Evolutionary conservation across 2,329 filamentous ascomycete genomes (phyloP), one percentile per base, ranked within the genome.

Genomic region (Aspergillus transmontanensis): DNA sequence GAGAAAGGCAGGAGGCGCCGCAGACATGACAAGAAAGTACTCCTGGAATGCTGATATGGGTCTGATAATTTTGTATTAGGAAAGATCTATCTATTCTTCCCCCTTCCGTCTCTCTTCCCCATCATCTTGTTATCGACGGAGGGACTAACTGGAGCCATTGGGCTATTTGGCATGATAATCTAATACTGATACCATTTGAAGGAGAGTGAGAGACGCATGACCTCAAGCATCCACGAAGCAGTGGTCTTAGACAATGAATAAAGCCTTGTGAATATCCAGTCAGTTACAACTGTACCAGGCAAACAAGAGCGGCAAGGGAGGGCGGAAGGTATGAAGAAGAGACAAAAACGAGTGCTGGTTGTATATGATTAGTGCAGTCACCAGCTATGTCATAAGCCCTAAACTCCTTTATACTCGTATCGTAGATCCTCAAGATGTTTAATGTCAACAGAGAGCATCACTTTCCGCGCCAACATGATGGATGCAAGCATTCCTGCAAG

Each of bases 321-420:
- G 34, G 14, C 12, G 34, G 5, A 36, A 36, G 14, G 34, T 16
- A 36, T 30, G 50, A 34, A 28, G 10, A 21, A 53, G 21, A 26
- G 16, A n/a, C 12, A 30, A 53, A 32, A n/a, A 19, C 16, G 11
- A 53, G 16, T 28, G 10, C 14, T 53, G 6, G 6, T 53, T 48
- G 16, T 26, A 21, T n/a, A 53, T 23, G 21, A 19, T 36, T 16
- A 54, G 19, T 53, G 19, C 14, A 36, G 39, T 16, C 6, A n/a
- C 21, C 12, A 41, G 14, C 10, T 28, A 55, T 21, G 39, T n/a
- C 16, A 12, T 26, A 55, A 39, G 36, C 19, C 32, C 57, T 74
- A 79, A 30, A 77, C 79, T 39, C 79, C 79, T 68, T 81, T 81
- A 60, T 78, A 80, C 36, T 73, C 73, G 64, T 81, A 81, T 45